Percentiles rank a stretch among this genome's conserved stretches.
phyloP scores from a whole-genome alignment of 2,329 filamentous ascomycete genomes.

The Fusarium floridanum region DNA sequence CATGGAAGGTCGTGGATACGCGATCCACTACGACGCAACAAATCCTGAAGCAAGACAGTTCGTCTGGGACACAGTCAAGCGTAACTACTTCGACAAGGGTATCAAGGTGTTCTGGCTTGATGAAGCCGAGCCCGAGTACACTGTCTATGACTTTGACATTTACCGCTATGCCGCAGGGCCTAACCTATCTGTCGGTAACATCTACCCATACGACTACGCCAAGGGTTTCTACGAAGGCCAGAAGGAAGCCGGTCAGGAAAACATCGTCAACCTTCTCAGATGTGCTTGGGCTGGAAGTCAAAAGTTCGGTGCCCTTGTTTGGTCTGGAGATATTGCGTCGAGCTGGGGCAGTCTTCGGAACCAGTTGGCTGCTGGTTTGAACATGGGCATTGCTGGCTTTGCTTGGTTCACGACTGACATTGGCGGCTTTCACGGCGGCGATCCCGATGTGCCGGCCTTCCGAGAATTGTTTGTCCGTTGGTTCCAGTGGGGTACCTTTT shows the following conservation, averaged over 20 bases:
- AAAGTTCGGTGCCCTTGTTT: slow-evolving; percentile 74
- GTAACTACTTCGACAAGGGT: slow-evolving; percentile 73
- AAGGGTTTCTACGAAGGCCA: slow-evolving; percentile 72
- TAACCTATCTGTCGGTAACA: slow-evolving; percentile 64
- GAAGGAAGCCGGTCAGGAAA: slow-evolving; percentile 62
- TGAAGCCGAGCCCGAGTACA: slow-evolving; percentile 77
- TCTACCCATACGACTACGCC: slow-evolving; percentile 70
- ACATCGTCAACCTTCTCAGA: slow-evolving; percentile 68
- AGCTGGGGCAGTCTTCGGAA: slow-evolving; percentile 71
- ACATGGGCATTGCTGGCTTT: slow-evolving; percentile 74
- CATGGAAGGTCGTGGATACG: slow-evolving; percentile 71
- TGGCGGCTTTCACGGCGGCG: slow-evolving; percentile 76
- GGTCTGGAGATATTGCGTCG: slow-evolving; percentile 76
- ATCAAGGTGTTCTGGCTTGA: slow-evolving; percentile 77
- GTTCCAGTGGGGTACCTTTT: slow-evolving; percentile 78
- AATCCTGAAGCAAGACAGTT: slow-evolving; percentile 70
- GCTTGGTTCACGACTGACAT: slow-evolving; percentile 80
- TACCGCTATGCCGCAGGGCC: slow-evolving; percentile 60
- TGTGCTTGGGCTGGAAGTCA: slow-evolving; percentile 69
- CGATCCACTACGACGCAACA: slow-evolving; percentile 73
- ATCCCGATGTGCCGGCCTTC: slow-evolving; percentile 67
- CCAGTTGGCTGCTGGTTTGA: slow-evolving; percentile 73
- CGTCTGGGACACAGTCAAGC: slow-evolving; percentile 69
- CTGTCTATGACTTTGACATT: slow-evolving; percentile 74
- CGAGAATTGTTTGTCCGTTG: slow-evolving; percentile 74